Conservation (phyloP, 2,329 filamentous ascomycete genomes). For the Claviceps digitariae region DNA sequence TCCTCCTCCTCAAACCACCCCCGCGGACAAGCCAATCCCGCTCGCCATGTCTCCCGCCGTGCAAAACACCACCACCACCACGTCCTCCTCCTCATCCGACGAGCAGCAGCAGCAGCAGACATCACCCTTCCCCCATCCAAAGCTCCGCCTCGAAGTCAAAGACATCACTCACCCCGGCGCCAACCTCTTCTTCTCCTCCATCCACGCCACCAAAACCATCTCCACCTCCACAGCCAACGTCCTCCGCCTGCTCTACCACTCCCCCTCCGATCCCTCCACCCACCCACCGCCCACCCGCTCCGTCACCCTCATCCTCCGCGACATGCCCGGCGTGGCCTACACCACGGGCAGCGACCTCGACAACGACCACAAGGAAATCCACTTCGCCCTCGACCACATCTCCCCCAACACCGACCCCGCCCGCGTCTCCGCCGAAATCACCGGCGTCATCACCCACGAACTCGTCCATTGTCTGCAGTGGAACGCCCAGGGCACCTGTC, state of each 20-base stretch:
- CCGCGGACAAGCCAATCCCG: background rate
- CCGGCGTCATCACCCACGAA: slow-evolving; percentile 79
- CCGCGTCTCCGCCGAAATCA: slow-evolving; percentile 47
- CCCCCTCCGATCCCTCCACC: slow-evolving; percentile 26
- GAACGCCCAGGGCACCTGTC: slow-evolving; percentile 46
- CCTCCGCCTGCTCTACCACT: slow-evolving; percentile 55
- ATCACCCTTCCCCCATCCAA: slow-evolving; percentile 31
- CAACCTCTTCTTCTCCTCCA: slow-evolving; percentile 49
- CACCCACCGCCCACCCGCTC: slow-evolving; percentile 57
- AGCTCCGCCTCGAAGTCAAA: slow-evolving; percentile 44
- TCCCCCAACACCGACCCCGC: slow-evolving; percentile 25
- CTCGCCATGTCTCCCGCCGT: slow-evolving; percentile 16
- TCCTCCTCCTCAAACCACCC: background rate
- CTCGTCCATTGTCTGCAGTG: slow-evolving; percentile 93
- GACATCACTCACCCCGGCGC: slow-evolving; percentile 48
- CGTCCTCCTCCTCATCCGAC: background rate
- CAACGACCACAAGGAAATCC: slow-evolving; percentile 81
- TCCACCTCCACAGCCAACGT: slow-evolving; percentile 52
- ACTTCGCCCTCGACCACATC: slow-evolving; percentile 72
- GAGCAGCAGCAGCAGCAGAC: background rate
- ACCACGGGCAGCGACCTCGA: slow-evolving; percentile 72
- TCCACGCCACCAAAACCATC: slow-evolving; percentile 51
- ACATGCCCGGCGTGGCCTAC: slow-evolving; percentile 78
- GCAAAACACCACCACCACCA: background rate
- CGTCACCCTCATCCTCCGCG: slow-evolving; percentile 67